A percentile compares a stretch with the other conserved stretches of the same genome.
These are phyloP conservation scores for Aspergillus nomiae DNA, from an alignment of 2,329 filamentous ascomycete genomes.

Conservation along the genomic window DNA sequence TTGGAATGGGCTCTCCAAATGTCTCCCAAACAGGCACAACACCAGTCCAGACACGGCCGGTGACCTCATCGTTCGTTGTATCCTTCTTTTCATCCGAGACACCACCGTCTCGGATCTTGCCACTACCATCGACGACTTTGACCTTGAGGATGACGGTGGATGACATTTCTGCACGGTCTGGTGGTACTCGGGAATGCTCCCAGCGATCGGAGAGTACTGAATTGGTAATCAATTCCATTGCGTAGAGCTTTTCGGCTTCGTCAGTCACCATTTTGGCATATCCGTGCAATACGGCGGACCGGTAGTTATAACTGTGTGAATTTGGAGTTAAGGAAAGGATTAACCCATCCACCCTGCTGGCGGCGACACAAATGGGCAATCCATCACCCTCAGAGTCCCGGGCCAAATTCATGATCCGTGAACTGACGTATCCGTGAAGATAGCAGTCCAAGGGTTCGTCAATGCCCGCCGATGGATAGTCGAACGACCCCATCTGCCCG, in stretches of 20 bases:
- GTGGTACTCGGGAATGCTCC: slow-evolving; percentile 68
- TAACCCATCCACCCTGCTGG: slow-evolving; percentile 75
- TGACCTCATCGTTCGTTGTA: slow-evolving; percentile 48
- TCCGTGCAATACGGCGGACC: slow-evolving; percentile 76
- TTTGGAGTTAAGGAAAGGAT: slow-evolving; percentile 79
- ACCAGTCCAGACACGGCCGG: slow-evolving; percentile 59
- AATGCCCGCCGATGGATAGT: slow-evolving; percentile 59
- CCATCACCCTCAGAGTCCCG: slow-evolving; percentile 51
- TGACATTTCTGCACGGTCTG: slow-evolving; percentile 72
- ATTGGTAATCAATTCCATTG: slow-evolving; percentile 78
- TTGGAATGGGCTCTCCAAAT: slow-evolving; percentile 65
- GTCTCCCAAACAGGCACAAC: slow-evolving; percentile 66
- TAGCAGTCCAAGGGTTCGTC: slow-evolving; percentile 73
- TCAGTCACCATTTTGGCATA: slow-evolving; percentile 69
- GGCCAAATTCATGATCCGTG: slow-evolving; percentile 71
- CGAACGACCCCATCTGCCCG: slow-evolving; percentile 75
- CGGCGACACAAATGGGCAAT: slow-evolving; percentile 71
- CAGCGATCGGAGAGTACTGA: slow-evolving; percentile 70
- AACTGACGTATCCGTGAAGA: slow-evolving; percentile 81
- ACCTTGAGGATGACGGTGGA: slow-evolving; percentile 74
- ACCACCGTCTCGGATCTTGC: slow-evolving; percentile 69
- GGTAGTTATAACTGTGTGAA: slow-evolving; percentile 84
- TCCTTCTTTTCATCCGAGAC: slow-evolving; percentile 65
- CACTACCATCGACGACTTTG: slow-evolving; percentile 69
- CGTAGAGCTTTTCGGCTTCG: slow-evolving; percentile 71